Evolutionary conservation across 257 asterid genomes (phyloP).

Genomic region (Henckelia pumila): DNA sequence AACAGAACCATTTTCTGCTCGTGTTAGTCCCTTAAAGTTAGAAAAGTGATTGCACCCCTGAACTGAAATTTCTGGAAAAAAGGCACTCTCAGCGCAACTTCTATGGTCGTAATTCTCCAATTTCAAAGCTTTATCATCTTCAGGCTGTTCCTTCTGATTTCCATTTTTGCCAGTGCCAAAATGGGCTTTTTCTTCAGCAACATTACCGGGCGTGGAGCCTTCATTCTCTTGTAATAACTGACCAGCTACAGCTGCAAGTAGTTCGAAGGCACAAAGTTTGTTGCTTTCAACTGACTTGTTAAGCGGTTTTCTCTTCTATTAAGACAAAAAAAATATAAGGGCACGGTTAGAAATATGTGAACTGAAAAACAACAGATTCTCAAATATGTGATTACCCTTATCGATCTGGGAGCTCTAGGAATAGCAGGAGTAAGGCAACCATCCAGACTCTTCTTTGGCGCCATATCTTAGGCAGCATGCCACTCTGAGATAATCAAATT

Average conservation of each 20-base stretch:
- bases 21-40: slow-evolving; percentile 32
- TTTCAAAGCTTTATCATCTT: slow-evolving; percentile 43
- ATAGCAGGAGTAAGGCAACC: neutral
- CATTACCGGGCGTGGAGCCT: slow-evolving; percentile 82
- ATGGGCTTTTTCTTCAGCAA: slow-evolving; percentile 41
- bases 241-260: slow-evolving; percentile 96
- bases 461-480: neutral
- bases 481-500: neutral
- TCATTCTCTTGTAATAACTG: slow-evolving; percentile 82
- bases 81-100: slow-evolving; percentile 75
- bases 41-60: slow-evolving; percentile 42
- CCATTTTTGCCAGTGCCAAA: slow-evolving; percentile 29
- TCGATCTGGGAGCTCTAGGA: neutral
- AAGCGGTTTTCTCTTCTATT: slow-evolving; percentile 55
- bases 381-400: neutral
- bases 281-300: slow-evolving; percentile 45
- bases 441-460: neutral
- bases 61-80: slow-evolving; percentile 40
- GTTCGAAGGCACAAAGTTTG: slow-evolving; percentile 82
- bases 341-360: neutral
- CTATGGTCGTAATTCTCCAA: slow-evolving; percentile 68
- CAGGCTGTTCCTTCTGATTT: slow-evolving; percentile 30
- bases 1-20: slow-evolving; percentile 40
- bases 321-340: slow-evolving; percentile 25
- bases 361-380: neutral